phyloP scores from a whole-genome alignment of 2,329 filamentous ascomycete species.

The Emergomyces pasteurianus region DNA sequence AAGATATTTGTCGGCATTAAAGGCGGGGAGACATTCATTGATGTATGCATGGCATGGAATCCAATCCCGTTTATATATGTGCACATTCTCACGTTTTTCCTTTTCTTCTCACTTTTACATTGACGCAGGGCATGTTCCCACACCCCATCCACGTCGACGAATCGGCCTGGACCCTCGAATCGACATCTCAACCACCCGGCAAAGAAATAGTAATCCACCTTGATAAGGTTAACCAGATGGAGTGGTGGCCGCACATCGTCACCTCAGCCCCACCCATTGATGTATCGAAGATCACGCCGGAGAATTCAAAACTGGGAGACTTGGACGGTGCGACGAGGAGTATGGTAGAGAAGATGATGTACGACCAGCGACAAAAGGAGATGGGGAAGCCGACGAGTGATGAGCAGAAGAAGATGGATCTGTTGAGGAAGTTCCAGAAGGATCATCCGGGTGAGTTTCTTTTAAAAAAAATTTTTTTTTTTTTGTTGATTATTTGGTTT shows the following conservation, averaged over 20 bases:
- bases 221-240: conserved; percentile 92
- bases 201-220: conserved; percentile 82
- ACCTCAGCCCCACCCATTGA: conserved; percentile 83
- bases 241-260: conserved; percentile 95
- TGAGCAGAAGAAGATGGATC: conserved; percentile 88
- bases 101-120: conserved; percentile 6
- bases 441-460: conserved; percentile 47
- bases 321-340: conserved; percentile 85
- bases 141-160: conserved; percentile 72
- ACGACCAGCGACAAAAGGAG: conserved; percentile 94
- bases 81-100: background rate
- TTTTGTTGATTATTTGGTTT: background rate
- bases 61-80: background rate
- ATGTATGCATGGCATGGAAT: conserved; percentile 40
- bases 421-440: conserved; percentile 83
- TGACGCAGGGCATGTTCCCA: conserved; percentile 63
- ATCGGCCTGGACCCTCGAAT: conserved; percentile 82
- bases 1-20: conserved; percentile 72
- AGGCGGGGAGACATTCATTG: conserved; percentile 73
- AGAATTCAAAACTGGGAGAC: conserved; percentile 82
- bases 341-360: conserved; percentile 99
- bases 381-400: conserved; percentile 77
- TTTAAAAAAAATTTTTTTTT: conserved; percentile 3
- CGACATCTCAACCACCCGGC: conserved; percentile 41
- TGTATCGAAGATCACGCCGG: conserved; percentile 85